Conservation (phyloP, 1,284 basidiomycete species). For the Naganishia sp. region DNA sequence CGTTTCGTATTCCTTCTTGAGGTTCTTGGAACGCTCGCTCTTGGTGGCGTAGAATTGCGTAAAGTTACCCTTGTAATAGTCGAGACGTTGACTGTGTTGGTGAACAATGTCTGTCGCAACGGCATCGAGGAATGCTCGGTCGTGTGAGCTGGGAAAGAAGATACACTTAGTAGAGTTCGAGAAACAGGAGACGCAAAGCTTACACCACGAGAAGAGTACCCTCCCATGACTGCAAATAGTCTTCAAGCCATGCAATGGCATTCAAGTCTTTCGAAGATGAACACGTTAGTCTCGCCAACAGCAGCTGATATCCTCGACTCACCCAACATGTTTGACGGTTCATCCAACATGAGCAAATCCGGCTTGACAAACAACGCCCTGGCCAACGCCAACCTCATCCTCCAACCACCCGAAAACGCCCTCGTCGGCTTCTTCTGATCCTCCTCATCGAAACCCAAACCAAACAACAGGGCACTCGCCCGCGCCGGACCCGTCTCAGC, state of each 20-base stretch:
- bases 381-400: conserved; percentile 80
- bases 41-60: conserved; percentile 99
- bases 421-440: conserved; percentile 82
- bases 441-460: conserved; percentile 84
- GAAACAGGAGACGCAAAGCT: conserved; percentile 41
- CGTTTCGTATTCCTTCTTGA: conserved; percentile 91
- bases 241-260: conserved; percentile 65
- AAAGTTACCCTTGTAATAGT: conserved; percentile 90
- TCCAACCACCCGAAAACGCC: conserved; percentile 97
- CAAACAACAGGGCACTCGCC: conserved; percentile 85
- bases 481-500: conserved; percentile 93
- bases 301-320: conserved; percentile 36
- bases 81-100: conserved; percentile 90
- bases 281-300: background rate
- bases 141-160: conserved; percentile 71
- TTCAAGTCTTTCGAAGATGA: conserved; percentile 59
- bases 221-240: conserved; percentile 95
- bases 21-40: conserved; percentile 86
- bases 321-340: conserved; percentile 96
- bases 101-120: conserved; percentile 96
- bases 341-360: conserved; percentile 79
- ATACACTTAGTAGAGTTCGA: conserved; percentile 20
- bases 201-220: conserved; percentile 93
- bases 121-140: conserved; percentile 96
- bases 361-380: conserved; percentile 91